Percentiles rank a stretch among this genome's conserved stretches.
Evolutionary conservation across 2,329 filamentous ascomycete genomes (phyloP).

Genomic region (Aspergillus sp.): DNA sequence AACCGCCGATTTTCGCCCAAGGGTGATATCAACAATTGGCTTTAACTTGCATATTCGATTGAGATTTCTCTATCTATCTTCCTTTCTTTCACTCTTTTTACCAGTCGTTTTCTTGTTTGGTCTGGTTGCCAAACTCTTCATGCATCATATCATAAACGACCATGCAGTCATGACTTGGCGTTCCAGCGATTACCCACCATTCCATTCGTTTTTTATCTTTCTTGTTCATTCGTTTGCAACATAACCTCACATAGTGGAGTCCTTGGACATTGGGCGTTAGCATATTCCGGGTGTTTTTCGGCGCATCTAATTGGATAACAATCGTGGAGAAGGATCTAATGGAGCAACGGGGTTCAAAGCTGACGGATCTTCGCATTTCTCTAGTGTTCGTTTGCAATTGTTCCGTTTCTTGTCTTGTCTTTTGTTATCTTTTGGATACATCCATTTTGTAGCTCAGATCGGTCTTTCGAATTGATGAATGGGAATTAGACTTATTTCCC

Average conservation of each 20-base stretch:
- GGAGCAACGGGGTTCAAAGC: slow-evolving; percentile 15
- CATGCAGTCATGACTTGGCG: slow-evolving; percentile 18
- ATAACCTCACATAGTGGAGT: slow-evolving; percentile 8
- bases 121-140: slow-evolving; percentile 1
- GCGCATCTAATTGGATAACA: slow-evolving; percentile 13
- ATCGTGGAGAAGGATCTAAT: slow-evolving; percentile 19
- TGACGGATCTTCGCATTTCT: slow-evolving; percentile 10
- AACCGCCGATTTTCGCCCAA: slow-evolving; percentile 11
- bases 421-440: slow-evolving; percentile 7
- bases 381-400: not conserved
- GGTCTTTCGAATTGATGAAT: slow-evolving; percentile 6
- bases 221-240: slow-evolving; percentile 7
- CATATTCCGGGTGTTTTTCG: slow-evolving; percentile 17
- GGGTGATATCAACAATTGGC: slow-evolving; percentile 30
- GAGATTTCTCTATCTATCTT: not conserved
- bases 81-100: slow-evolving; percentile 7
- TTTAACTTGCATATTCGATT: slow-evolving; percentile 17
- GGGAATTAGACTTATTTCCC: slow-evolving; percentile 3
- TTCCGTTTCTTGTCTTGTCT: not conserved
- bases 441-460: slow-evolving; percentile 8
- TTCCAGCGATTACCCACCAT: slow-evolving; percentile 5
- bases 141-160: not conserved
- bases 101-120: slow-evolving; percentile 6
- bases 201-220: slow-evolving; percentile 2
- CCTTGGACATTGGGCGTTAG: slow-evolving; percentile 8